Conservation (phyloP, 805 yeast genomes). For the Maudiozyma pseudohumilis region DNA sequence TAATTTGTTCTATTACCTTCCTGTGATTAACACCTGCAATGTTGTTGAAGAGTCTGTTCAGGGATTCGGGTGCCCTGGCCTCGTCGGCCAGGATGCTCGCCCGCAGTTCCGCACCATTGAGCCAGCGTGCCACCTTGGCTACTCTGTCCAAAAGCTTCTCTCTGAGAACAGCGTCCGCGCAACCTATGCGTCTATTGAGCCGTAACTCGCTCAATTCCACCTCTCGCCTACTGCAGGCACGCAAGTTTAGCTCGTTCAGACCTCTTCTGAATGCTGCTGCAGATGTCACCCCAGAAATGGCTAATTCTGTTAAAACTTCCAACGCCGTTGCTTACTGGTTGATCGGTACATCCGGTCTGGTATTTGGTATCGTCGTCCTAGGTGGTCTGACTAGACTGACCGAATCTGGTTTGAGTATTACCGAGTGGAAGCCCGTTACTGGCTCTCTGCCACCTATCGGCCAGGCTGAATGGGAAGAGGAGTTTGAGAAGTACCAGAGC, state of each 20-base stretch:
- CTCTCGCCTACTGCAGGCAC: too few species aligned
- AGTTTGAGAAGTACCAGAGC: slow-evolving; percentile 67
- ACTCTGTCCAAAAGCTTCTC: too few species aligned
- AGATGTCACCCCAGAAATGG: neutral
- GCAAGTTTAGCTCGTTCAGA: neutral
- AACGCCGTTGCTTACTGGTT: slow-evolving; percentile 78
- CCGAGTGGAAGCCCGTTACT: slow-evolving; percentile 98
- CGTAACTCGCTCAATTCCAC: too few species aligned
- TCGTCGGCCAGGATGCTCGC: neutral
- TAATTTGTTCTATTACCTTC: neutral
- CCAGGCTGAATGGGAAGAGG: slow-evolving; percentile 75
- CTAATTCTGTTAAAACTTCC: slow-evolving; percentile 31
- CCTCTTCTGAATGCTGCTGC: neutral
- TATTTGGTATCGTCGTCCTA: slow-evolving; percentile 89
- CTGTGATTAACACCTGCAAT: neutral
- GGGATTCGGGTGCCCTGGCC: neutral
- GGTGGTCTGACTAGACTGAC: slow-evolving; percentile 95
- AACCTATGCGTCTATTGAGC: too few species aligned
- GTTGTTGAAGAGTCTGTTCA: slow-evolving; percentile 1
- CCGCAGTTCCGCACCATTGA: neutral
- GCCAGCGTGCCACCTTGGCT: too few species aligned
- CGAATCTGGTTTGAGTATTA: slow-evolving; percentile 90
- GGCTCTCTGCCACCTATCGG: slow-evolving; percentile 85
- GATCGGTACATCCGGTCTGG: slow-evolving; percentile 75
- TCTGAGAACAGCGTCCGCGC: too few species aligned